Evolutionary conservation across 75 land plant species (phyloP).

Genomic region (Cupressus sempervirens): DNA sequence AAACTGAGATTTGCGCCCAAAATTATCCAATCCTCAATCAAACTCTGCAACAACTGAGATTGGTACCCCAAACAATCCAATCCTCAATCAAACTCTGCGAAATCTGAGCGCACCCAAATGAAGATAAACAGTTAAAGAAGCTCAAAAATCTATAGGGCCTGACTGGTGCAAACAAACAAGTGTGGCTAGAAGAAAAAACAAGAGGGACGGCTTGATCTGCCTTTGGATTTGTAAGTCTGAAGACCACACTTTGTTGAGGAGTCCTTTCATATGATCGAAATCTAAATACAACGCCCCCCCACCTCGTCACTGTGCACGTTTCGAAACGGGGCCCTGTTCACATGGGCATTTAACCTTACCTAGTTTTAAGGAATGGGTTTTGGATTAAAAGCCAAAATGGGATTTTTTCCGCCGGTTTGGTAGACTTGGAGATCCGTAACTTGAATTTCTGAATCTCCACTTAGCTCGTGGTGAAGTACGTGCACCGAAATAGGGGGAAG

Average conservation of each 20-base stretch:
- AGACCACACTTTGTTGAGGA: background rate
- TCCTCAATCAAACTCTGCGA: background rate
- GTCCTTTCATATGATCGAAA: background rate
- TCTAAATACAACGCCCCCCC: background rate
- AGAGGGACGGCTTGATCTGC: background rate
- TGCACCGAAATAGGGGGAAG: background rate
- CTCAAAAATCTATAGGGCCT: background rate
- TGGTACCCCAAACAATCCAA: background rate
- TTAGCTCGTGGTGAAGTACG: background rate
- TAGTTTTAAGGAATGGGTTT: no score
- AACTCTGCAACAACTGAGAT: background rate
- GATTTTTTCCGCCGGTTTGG: background rate
- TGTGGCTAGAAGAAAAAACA: background rate
- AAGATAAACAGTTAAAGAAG: background rate
- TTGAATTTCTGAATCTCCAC: background rate
- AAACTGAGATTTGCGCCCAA: background rate
- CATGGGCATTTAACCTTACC: no score
- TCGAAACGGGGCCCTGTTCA: background rate
- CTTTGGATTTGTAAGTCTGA: background rate
- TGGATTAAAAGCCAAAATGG: background rate
- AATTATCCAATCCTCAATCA: background rate
- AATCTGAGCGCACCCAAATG: background rate
- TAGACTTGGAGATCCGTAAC: background rate
- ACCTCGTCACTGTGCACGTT: background rate
- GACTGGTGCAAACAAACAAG: background rate